Percentiles rank a stretch among this genome's conserved stretches.
These are phyloP conservation scores for Xylaria sp. DNA, from an alignment of 2,329 filamentous ascomycete genomes.

Conservation along the genomic window DNA sequence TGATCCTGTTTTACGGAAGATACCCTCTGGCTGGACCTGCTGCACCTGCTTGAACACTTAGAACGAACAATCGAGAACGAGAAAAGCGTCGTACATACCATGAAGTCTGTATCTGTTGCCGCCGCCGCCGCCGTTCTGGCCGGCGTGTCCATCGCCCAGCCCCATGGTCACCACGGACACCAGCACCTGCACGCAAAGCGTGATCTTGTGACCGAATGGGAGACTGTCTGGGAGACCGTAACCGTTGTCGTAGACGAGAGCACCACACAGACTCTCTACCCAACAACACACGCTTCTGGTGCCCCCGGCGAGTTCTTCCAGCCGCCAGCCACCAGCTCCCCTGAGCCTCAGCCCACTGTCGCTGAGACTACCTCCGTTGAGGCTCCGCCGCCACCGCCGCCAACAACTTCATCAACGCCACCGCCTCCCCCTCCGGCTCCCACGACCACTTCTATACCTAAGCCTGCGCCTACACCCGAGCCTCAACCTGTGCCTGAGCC, in stretches of 20 bases:
- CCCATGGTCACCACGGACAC: conserved; percentile 50
- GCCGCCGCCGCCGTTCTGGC: conserved; percentile 52
- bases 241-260: conserved; percentile 57
- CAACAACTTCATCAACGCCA: conserved; percentile 5
- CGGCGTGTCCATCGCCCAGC: conserved; percentile 56
- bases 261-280: conserved; percentile 53
- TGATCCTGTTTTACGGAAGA: conserved; percentile 28
- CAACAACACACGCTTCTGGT: conserved; percentile 34
- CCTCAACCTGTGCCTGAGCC: conserved; percentile 25
- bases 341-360: conserved; percentile 29
- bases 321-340: conserved; percentile 30
- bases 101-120: conserved; percentile 53
- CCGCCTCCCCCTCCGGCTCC: conserved; percentile 11
- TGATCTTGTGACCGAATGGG: conserved; percentile 52
- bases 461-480: background rate
- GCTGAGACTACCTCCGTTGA: conserved; percentile 12
- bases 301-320: conserved; percentile 45
- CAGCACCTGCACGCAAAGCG: conserved; percentile 48
- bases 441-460: conserved; percentile 21
- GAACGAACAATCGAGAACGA: conserved; percentile 13
- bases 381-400: conserved; percentile 15
- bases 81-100: conserved; percentile 35
- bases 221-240: conserved; percentile 57
- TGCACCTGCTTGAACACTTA: conserved; percentile 1
- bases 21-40: conserved; percentile 38